Conservation (phyloP, 2,329 filamentous ascomycete genomes). For the Chaetomium sp. region DNA sequence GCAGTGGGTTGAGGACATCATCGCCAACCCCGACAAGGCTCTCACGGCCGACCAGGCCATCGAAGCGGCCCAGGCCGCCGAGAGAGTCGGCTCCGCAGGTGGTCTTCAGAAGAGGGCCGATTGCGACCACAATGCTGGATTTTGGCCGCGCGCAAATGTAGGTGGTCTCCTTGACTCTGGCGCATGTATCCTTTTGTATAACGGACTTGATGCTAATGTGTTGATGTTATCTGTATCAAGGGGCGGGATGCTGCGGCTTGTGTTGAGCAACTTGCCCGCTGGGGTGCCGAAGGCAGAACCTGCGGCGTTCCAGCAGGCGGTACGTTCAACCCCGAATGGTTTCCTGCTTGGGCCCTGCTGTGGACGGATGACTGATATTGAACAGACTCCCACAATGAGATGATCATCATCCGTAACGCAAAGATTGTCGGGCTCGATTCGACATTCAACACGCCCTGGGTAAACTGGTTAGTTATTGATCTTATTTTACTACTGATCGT, state of each 20-base stretch:
- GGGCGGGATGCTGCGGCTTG: constrained; percentile 8
- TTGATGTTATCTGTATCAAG: neutral
- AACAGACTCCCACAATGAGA: neutral
- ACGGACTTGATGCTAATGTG: constrained; percentile 4
- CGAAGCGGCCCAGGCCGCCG: constrained; percentile 8
- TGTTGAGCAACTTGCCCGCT: constrained; percentile 10
- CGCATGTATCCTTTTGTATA: neutral
- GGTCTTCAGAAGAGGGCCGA: constrained; percentile 1
- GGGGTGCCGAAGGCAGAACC: neutral
- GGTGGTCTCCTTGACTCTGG: neutral
- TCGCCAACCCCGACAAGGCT: constrained; percentile 19
- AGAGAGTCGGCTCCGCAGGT: constrained; percentile 4
- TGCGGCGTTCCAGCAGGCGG: neutral
- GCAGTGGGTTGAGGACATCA: constrained; percentile 22
- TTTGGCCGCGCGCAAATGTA: neutral
- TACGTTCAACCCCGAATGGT: neutral
- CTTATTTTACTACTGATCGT: neutral
- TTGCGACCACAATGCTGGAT: constrained; percentile 4
- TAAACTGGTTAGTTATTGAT: constrained; percentile 10
- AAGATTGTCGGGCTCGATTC: constrained; percentile 3
- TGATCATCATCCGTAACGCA: neutral
- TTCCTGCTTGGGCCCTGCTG: neutral
- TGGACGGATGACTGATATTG: neutral
- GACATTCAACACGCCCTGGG: too few relatives aligned
- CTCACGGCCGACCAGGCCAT: constrained; percentile 17